Conservation (phyloP, 352 stramenopile genomes). For the Phytophthora lateralis region DNA sequence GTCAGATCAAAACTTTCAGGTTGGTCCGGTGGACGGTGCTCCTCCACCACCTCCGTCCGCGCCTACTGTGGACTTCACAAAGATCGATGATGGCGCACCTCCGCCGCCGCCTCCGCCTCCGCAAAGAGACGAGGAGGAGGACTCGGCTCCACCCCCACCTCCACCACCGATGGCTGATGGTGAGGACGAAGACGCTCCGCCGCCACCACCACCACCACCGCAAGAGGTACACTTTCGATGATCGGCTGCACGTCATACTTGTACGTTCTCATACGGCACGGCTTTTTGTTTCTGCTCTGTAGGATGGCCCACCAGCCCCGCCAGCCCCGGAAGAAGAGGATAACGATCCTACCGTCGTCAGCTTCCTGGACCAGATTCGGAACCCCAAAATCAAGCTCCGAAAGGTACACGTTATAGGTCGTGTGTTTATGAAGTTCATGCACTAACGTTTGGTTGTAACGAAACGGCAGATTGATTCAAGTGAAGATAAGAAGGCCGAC, state of each 20-base stretch:
- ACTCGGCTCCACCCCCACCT: constrained; percentile 49
- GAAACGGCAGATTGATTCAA: constrained; percentile 37
- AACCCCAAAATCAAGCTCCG: constrained; percentile 63
- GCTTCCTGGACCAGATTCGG: constrained; percentile 67
- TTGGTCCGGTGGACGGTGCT: constrained; percentile 69
- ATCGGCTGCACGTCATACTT: not conserved
- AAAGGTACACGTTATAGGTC: constrained; percentile 33
- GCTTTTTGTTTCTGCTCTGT: not conserved
- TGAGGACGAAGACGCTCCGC: constrained; percentile 52
- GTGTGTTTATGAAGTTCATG: not conserved
- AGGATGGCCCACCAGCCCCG: constrained; percentile 42
- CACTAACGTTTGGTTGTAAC: not conserved
- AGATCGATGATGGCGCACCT: constrained; percentile 47
- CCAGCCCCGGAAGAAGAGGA: constrained; percentile 39
- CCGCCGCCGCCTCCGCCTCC: constrained; percentile 51
- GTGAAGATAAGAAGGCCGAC: constrained; percentile 34
- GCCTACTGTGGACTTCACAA: constrained; percentile 63
- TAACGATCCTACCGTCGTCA: constrained; percentile 31
- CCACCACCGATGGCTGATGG: constrained; percentile 39
- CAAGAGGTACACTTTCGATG: constrained; percentile 35
- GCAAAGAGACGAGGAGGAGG: constrained; percentile 39
- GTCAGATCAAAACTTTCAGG: constrained; percentile 50
- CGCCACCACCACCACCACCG: constrained; percentile 48
- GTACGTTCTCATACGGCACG: too few relatives aligned
- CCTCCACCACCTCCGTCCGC: constrained; percentile 68